Percentiles rank a stretch among this genome's conserved stretches.
phyloP scores from a whole-genome alignment of 1,139 yeast genomes.

The Pichia sp. region DNA sequence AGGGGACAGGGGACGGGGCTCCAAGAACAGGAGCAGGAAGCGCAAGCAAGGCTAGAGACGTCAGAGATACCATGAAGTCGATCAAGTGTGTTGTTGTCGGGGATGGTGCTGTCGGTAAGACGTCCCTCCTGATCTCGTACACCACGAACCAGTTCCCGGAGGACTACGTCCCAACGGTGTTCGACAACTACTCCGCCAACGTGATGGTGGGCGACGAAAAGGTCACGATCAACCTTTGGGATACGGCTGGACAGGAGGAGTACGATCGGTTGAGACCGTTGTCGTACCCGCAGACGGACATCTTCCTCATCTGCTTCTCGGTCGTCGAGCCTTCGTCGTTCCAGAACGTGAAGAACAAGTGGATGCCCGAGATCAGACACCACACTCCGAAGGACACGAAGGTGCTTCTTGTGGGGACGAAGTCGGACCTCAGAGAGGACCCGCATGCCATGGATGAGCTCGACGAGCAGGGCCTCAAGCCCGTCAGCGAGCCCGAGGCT shows the following conservation, averaged over 20 bases:
- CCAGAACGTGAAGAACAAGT: slow-evolving; percentile 65
- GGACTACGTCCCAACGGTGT: slow-evolving; percentile 86
- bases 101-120: slow-evolving; percentile 96
- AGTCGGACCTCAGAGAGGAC: slow-evolving; percentile 79
- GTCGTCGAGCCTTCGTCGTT: slow-evolving; percentile 79
- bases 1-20: too few relatives aligned
- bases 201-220: slow-evolving; percentile 80
- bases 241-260: slow-evolving; percentile 97
- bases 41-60: too few relatives aligned
- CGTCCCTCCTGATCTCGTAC: slow-evolving; percentile 82
- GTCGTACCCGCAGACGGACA: slow-evolving; percentile 89
- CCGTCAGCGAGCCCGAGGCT: slow-evolving; percentile 63
- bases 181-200: slow-evolving; percentile 84
- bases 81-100: slow-evolving; percentile 95
- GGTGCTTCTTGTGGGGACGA: slow-evolving; percentile 79
- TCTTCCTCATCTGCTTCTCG: slow-evolving; percentile 82
- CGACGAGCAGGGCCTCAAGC: slow-evolving; percentile 56
- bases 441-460: slow-evolving; percentile 70
- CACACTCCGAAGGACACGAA: slow-evolving; percentile 77
- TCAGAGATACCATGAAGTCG: slow-evolving; percentile 52
- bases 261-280: slow-evolving; percentile 88
- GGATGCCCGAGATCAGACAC: slow-evolving; percentile 88
- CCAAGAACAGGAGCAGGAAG: too few relatives aligned
- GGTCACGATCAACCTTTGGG: slow-evolving; percentile 85
- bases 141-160: slow-evolving; percentile 93